These are phyloP conservation scores for Acanthamoeba triangularis DNA, from an alignment of 208 protist species.

Conservation along the genomic window DNA sequence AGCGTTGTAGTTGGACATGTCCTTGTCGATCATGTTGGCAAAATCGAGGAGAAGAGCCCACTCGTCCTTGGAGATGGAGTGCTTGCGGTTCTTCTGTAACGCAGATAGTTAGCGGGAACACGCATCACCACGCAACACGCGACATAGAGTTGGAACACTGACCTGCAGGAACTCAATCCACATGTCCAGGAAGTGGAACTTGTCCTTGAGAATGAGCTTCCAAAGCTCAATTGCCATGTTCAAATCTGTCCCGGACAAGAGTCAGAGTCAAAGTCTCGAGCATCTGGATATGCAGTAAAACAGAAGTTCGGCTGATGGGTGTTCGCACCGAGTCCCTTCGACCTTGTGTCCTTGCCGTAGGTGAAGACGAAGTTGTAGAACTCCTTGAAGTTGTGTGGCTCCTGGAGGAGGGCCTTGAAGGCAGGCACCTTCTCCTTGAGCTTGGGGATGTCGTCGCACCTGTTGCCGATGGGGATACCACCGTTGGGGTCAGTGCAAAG, in stretches of 20 bases:
- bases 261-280: too few relatives aligned
- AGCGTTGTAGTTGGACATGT: slow-evolving; percentile 80
- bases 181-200: slow-evolving; percentile 56
- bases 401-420: slow-evolving; percentile 22
- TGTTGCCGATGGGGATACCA: not conserved
- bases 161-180: slow-evolving; percentile 78
- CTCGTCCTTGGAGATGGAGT: slow-evolving; percentile 78
- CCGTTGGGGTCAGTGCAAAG: not conserved
- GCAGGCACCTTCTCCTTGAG: slow-evolving; percentile 70
- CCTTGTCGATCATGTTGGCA: slow-evolving; percentile 65
- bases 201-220: slow-evolving; percentile 74
- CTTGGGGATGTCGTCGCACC: slow-evolving; percentile 54
- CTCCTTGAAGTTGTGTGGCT: slow-evolving; percentile 69
- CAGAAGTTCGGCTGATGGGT: too few relatives aligned
- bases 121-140: too few relatives aligned
- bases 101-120: too few relatives aligned
- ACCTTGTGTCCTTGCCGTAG: slow-evolving; percentile 59
- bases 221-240: slow-evolving; percentile 75
- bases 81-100: slow-evolving; percentile 72
- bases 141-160: not conserved
- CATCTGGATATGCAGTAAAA: too few relatives aligned
- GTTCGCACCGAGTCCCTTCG: slow-evolving; percentile 49
- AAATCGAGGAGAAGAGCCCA: slow-evolving; percentile 81
- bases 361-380: slow-evolving; percentile 73
- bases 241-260: not conserved